Base-by-base conservation (phyloP, 495 filamentous ascomycete genomes). In the Sordaria brevicollis region DNA sequence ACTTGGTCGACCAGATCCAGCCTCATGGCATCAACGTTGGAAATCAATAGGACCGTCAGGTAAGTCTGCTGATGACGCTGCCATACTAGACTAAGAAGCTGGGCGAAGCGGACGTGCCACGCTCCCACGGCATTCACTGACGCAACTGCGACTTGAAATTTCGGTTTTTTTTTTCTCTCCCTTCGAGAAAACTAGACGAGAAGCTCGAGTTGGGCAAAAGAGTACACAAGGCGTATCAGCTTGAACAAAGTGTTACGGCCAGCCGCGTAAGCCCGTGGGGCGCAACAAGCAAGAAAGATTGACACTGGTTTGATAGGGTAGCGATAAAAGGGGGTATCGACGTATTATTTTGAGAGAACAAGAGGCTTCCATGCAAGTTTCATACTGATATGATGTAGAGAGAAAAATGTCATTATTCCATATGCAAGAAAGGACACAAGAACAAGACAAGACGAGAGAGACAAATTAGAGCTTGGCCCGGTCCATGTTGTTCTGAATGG, bases 401-500 rank as follows among this genome's bases (percentile, higher is more conserved):
- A 57, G 49, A 31, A 57, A 31, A 3, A 57, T 57, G 49, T 57
- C 49, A 36, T 66, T 66, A 36, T 66, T 36, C 17, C 35, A 66
- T 25, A 66, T 19, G 35, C 65, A 66, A 19, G 31, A 36, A 19
- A 34, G 17, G n/a, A 25, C 10, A 36, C 66, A 67, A 31, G 38
- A 19, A 34, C 8, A 39, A 25, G 17, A 36, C 66, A 67, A 31
- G 38, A 38, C 33, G 49, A 17, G 35, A 39, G 13, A 66, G 19
- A 57, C 49, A 57, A 66, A 11, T 31, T 29, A 49, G 25, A 49
- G 38, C 41, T 36, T 62, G 37, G 36, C 57, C n/a, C 19, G 15
- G 15, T 49, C 73, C n/a, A 67, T 35, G 35, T 68, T 68, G 39
- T 69, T 39, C 57, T 70, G 70, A 70, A 84, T 71, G 29, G 82